Evolutionary conservation across 176 grass and related monocot genomes (phyloP), one percentile per base, ranked within the genome.

Genomic region (Echinochloa phyllopogon): DNA sequence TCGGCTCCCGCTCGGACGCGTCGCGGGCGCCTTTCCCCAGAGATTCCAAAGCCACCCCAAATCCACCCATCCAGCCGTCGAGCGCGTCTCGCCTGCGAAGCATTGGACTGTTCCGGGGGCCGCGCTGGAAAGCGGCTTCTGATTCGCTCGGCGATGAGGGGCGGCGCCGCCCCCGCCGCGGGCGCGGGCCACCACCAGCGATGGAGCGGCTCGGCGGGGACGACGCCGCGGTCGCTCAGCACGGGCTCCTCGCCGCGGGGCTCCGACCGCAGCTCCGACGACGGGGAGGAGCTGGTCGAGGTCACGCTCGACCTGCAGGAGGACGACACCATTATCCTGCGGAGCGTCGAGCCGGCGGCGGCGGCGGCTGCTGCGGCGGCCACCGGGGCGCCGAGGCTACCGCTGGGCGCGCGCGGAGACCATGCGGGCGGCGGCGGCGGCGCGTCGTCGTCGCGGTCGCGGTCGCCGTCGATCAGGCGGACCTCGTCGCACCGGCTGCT

Each of bases 241-340:
- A 84, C 81, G 12, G 89, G 79, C 43, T 96, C 97, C 11, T 94
- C 97, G 61, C 91, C 93, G 33, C 74, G 90, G 70, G 82, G 77
- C 58, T 91, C 95, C 29, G 81, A 77, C 33, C 61, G 51, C 74
- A 74, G 69, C 65, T 89, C 91, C 15, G 91, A 96, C 58, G 89
- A 91, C 63, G 90, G 83, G 16, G 97, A 96, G 88, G 96, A 99
- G 88, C 93, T 99, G 69, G 97, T 99, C n/a, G 97, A 99, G 90
- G 94, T 99, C 29, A 99, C 97, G 49, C 89, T 99, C 56, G 97
- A 99, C 78, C 75, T 99, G 70, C 91, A 99, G 86, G 97, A 94
- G 14, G 96, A 98, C 72, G 89, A 99, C 70, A 99, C 91, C 80
- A 94, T 99, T 86, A 92, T 99, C 42, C 91, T 99, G 62, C 89